These are phyloP conservation scores for Podospora appendiculata DNA, from an alignment of 495 filamentous ascomycete genomes.

Conservation along the genomic window DNA sequence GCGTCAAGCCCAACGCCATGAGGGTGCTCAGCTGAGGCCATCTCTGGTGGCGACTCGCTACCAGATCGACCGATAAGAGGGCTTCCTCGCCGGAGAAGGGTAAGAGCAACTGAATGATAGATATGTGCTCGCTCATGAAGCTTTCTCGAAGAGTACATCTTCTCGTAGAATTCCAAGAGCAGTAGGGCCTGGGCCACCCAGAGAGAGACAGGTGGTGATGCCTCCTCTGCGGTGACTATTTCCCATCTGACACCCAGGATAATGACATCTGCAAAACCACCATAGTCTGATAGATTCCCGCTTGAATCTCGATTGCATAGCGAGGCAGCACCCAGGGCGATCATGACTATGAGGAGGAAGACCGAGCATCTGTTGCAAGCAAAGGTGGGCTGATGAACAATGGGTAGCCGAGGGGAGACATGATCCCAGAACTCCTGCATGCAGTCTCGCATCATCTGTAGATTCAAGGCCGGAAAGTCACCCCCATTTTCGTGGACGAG, in stretches of 20 bases:
- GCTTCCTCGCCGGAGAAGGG: slow-evolving; percentile 84
- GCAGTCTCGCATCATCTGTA: slow-evolving; percentile 89
- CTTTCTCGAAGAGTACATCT: slow-evolving; percentile 83
- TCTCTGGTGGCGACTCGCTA: slow-evolving; percentile 76
- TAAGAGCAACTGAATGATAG: slow-evolving; percentile 91
- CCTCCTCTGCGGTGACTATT: slow-evolving; percentile 78
- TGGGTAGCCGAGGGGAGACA: slow-evolving; percentile 87
- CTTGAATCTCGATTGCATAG: slow-evolving; percentile 68
- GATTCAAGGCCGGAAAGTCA: slow-evolving; percentile 63
- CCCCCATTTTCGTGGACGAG: slow-evolving; percentile 64
- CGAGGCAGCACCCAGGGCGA: slow-evolving; percentile 85
- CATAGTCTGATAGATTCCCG: slow-evolving; percentile 58
- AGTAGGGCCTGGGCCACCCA: slow-evolving; percentile 93
- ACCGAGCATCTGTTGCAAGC: slow-evolving; percentile 72
- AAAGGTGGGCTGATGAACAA: slow-evolving; percentile 90
- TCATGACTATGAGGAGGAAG: slow-evolving; percentile 75
- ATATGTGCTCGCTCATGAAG: slow-evolving; percentile 94
- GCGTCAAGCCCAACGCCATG: slow-evolving; percentile 49
- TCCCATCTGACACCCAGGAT: slow-evolving; percentile 81
- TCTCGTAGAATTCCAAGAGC: slow-evolving; percentile 89
- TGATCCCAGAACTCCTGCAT: slow-evolving; percentile 89
- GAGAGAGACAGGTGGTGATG: slow-evolving; percentile 79
- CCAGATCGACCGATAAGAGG: slow-evolving; percentile 86
- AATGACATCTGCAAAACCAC: slow-evolving; percentile 73
- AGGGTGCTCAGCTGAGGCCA: slow-evolving; percentile 40